Evolutionary conservation across 148 eudicot genomes (phyloP).

Genomic region (Suaeda aralocaspica): DNA sequence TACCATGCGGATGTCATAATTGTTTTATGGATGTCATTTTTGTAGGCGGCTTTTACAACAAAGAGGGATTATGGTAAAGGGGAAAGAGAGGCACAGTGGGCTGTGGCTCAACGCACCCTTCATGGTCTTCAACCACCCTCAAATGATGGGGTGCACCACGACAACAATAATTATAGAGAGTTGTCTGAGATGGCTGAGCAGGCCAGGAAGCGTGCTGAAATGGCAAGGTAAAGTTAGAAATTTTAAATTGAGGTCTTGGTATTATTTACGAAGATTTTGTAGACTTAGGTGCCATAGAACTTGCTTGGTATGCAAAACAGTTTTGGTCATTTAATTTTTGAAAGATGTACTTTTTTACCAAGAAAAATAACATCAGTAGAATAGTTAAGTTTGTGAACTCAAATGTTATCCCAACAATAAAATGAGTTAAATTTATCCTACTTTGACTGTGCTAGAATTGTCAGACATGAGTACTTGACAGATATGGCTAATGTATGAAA

Average conservation of each 20-base stretch:
- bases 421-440: background rate
- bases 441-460: no score
- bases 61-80: conserved; percentile 57
- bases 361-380: background rate
- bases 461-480: no score
- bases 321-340: background rate
- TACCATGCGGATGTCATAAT: no score
- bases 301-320: conserved; percentile 7
- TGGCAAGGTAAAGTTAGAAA: conserved; percentile 43
- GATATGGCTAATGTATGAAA: no score
- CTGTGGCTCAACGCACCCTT: conserved; percentile 47
- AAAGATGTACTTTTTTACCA: background rate
- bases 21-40: background rate
- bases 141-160: conserved; percentile 17
- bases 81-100: conserved; percentile 64
- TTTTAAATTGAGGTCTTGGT: background rate
- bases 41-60: conserved; percentile 47
- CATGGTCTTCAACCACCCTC: conserved; percentile 46
- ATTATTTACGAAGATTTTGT: background rate
- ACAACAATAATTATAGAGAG: conserved; percentile 28
- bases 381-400: background rate
- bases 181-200: conserved; percentile 48
- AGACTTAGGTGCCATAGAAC: background rate
- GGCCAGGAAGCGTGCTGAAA: conserved; percentile 49
- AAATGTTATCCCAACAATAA: background rate